Evolutionary conservation across 2,329 filamentous ascomycete species (phyloP).

Genomic region (Exophiala oligosperma): DNA sequence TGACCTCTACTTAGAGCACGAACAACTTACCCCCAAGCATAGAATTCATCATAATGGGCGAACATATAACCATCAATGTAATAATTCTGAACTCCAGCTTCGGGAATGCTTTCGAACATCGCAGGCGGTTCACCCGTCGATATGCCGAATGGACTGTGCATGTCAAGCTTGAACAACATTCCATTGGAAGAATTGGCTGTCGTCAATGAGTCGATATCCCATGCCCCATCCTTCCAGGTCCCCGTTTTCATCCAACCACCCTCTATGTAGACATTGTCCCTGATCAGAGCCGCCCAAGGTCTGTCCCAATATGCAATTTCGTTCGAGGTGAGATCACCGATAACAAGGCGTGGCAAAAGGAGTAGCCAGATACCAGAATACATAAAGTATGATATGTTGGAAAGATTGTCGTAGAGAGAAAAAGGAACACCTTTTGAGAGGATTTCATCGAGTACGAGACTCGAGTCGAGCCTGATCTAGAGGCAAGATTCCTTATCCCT

Average conservation of each 20-base stretch:
- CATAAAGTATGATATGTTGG: too few relatives aligned
- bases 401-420: too few relatives aligned
- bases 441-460: too few relatives aligned
- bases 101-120: conserved; percentile 48
- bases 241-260: conserved; percentile 11
- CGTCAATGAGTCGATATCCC: conserved; percentile 1
- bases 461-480: too few relatives aligned
- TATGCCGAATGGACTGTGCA: conserved; percentile 55
- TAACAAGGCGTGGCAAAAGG: not conserved
- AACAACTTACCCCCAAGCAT: conserved; percentile 55
- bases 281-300: conserved; percentile 12
- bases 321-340: conserved; percentile 1
- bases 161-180: conserved; percentile 58
- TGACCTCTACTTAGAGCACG: not conserved
- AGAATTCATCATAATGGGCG: conserved; percentile 63
- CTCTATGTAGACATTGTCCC: conserved; percentile 15
- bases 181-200: conserved; percentile 53
- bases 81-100: conserved; percentile 49
- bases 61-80: conserved; percentile 66
- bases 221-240: conserved; percentile 2
- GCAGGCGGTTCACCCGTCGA: conserved; percentile 58
- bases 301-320: conserved; percentile 12
- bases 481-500: too few relatives aligned
- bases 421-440: too few relatives aligned
- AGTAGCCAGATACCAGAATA: not conserved